Conservation (phyloP, 306 rosid genomes). For the Prunus fruticosa region DNA sequence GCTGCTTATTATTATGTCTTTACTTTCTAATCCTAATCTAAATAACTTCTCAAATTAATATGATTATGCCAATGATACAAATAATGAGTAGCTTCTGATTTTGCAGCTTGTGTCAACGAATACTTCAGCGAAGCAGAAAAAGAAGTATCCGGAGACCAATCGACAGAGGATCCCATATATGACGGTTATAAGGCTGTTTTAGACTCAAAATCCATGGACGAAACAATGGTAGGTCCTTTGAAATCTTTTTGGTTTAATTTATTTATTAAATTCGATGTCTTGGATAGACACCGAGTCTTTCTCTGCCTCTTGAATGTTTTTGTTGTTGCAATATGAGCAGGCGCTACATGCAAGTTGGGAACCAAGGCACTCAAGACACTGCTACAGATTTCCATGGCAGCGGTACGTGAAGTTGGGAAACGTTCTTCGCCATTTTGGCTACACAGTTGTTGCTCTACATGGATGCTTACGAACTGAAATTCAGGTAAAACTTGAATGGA, state of each 20-base stretch:
- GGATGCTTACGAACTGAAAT: slow-evolving; percentile 88
- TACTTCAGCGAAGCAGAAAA: slow-evolving; percentile 58
- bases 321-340: slow-evolving; percentile 33
- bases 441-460: slow-evolving; percentile 86
- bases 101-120: slow-evolving; percentile 81
- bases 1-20: background rate
- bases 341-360: slow-evolving; percentile 97
- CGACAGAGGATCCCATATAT: slow-evolving; percentile 57
- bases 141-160: slow-evolving; percentile 33
- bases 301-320: background rate
- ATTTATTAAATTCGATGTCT: background rate
- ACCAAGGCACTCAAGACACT: slow-evolving; percentile 86
- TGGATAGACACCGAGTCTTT: background rate
- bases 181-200: slow-evolving; percentile 84
- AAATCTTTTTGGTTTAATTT: slow-evolving; percentile 9
- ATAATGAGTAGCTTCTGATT: background rate
- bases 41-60: background rate
- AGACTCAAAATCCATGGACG: slow-evolving; percentile 88
- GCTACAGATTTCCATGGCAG: slow-evolving; percentile 81
- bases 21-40: background rate
- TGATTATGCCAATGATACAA: background rate
- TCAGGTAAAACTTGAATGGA: slow-evolving; percentile 43
- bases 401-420: slow-evolving; percentile 85
- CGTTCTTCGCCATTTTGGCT: slow-evolving; percentile 91
- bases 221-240: slow-evolving; percentile 54